A percentile compares a stretch with the other conserved stretches of the same genome.
These are phyloP conservation scores for Grosmannia clavigera DNA, from an alignment of 2,329 filamentous ascomycete genomes.

Conservation along the genomic window DNA sequence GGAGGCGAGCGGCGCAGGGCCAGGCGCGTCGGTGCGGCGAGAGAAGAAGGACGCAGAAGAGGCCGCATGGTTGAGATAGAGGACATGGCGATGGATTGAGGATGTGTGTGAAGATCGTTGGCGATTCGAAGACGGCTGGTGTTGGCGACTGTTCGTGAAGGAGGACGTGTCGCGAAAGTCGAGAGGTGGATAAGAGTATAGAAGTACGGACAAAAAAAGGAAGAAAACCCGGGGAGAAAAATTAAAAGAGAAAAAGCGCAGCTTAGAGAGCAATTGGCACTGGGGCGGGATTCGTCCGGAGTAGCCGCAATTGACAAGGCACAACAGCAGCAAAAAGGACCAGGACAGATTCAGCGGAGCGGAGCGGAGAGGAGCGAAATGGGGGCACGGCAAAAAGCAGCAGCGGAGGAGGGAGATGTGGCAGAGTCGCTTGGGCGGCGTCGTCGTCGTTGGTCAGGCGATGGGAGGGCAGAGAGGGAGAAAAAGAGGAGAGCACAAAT, in stretches of 20 bases:
- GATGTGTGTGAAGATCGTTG: too few species aligned
- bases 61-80: constrained; percentile 20
- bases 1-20: constrained; percentile 22
- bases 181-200: not conserved
- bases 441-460: not conserved
- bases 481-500: not conserved
- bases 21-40: constrained; percentile 18
- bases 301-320: not conserved
- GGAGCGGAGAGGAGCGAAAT: not conserved
- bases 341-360: not conserved
- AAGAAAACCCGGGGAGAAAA: not conserved
- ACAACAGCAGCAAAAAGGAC: not conserved
- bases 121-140: too few species aligned
- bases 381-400: not conserved
- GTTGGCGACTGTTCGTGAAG: not conserved
- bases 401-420: not conserved
- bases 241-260: not conserved
- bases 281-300: not conserved
- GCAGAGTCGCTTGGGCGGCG: not conserved
- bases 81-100: not conserved
- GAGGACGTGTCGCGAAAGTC: not conserved
- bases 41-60: constrained; percentile 32
- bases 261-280: not conserved
- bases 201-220: not conserved
- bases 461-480: not conserved